Evolutionary conservation across 2,329 filamentous ascomycete genomes (phyloP).

Genomic region (Diplocarpon rosae): DNA sequence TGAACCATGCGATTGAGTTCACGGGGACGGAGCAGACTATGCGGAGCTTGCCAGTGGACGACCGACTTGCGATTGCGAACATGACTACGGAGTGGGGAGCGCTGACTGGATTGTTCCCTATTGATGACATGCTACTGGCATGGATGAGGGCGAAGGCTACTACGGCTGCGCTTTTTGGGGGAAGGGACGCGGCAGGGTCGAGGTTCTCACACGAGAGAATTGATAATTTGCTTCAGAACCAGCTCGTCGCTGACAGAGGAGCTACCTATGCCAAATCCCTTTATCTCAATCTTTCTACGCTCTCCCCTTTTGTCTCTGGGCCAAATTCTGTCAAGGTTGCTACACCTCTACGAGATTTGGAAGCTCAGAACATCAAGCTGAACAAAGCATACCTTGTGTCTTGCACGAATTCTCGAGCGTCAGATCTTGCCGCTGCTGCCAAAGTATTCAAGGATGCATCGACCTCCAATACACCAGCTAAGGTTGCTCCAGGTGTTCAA

Average conservation of each 20-base stretch:
- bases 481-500: constrained; percentile 64
- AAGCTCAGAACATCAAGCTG: constrained; percentile 61
- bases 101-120: constrained; percentile 64
- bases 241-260: constrained; percentile 58
- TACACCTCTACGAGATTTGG: constrained; percentile 65
- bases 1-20: constrained; percentile 89
- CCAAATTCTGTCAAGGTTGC: constrained; percentile 87
- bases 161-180: constrained; percentile 48
- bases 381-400: constrained; percentile 81
- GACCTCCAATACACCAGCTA: constrained; percentile 47
- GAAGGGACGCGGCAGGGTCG: constrained; percentile 32
- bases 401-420: constrained; percentile 78
- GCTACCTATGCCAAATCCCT: constrained; percentile 76
- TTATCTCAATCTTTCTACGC: constrained; percentile 69
- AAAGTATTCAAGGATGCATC: constrained; percentile 75
- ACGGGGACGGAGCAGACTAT: constrained; percentile 70
- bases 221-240: constrained; percentile 59
- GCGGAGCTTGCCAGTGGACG: constrained; percentile 58
- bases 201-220: constrained; percentile 64
- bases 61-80: constrained; percentile 63
- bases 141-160: constrained; percentile 76
- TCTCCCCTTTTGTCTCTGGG: constrained; percentile 75
- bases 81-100: constrained; percentile 81
- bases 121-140: constrained; percentile 57
- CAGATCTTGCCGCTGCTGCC: constrained; percentile 73